Percentiles rank a stretch among this genome's conserved stretches.
Evolutionary conservation across 352 stramenopile species (phyloP).

Genomic region (Pythium biforme): DNA sequence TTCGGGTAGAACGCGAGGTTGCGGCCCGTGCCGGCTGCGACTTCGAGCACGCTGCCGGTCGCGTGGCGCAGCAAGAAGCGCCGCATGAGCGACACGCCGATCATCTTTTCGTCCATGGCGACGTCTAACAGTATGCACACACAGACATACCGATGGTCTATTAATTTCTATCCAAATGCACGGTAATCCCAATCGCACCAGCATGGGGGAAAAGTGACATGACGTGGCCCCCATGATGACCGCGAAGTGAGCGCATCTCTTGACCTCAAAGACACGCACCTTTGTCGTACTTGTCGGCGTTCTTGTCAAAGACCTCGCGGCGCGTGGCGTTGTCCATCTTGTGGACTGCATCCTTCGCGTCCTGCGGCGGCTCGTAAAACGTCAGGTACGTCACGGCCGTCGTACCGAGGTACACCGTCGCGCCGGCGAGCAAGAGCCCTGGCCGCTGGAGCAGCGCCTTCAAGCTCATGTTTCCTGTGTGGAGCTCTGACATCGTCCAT

Average conservation of each 20-base stretch:
- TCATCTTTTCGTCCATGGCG: slow-evolving; percentile 74
- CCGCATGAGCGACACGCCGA: slow-evolving; percentile 77
- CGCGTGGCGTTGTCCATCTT: slow-evolving; percentile 50
- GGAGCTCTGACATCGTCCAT: too few relatives aligned
- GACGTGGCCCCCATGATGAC: too few relatives aligned
- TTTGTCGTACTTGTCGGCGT: slow-evolving; percentile 73
- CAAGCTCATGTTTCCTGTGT: slow-evolving; percentile 13
- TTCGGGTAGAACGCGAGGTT: slow-evolving; percentile 91
- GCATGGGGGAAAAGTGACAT: background rate
- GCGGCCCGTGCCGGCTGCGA: slow-evolving; percentile 93
- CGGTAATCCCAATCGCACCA: background rate
- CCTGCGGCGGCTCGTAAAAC: slow-evolving; percentile 58
- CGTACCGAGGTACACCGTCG: slow-evolving; percentile 54
- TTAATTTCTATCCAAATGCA: too few relatives aligned
- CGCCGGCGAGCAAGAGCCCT: slow-evolving; percentile 52
- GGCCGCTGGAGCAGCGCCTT: slow-evolving; percentile 42
- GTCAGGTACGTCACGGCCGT: slow-evolving; percentile 64
- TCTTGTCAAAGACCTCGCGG: slow-evolving; percentile 65
- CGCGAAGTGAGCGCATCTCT: too few relatives aligned
- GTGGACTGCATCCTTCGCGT: slow-evolving; percentile 16
- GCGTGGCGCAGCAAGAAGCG: slow-evolving; percentile 76
- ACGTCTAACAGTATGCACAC: slow-evolving; percentile 42
- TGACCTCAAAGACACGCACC: too few relatives aligned
- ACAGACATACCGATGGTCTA: too few relatives aligned
- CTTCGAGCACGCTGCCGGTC: slow-evolving; percentile 86